A percentile compares a stretch with the other conserved stretches of the same genome.
These are phyloP conservation scores for Candida montana DNA, from an alignment of 805 yeast species.

Conservation along the genomic window DNA sequence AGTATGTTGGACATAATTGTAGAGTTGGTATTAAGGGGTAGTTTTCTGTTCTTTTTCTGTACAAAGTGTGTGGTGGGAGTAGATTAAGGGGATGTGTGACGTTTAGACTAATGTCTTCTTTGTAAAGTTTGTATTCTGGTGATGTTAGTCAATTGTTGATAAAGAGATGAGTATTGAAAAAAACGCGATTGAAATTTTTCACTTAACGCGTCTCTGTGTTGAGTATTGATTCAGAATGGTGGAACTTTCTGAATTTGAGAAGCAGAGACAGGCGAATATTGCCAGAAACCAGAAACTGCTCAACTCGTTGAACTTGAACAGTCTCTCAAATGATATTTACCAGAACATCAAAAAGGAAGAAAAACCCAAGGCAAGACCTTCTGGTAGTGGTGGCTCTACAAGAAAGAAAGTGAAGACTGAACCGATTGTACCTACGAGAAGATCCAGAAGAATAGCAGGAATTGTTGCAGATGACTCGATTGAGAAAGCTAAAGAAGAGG, in stretches of 20 bases:
- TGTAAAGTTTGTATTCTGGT: too few species aligned
- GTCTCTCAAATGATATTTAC: slow-evolving; percentile 48
- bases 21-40: too few species aligned
- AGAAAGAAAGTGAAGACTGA: slow-evolving; percentile 21
- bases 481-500: slow-evolving; percentile 20
- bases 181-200: background rate
- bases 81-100: too few species aligned
- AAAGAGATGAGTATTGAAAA: too few species aligned
- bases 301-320: slow-evolving; percentile 61
- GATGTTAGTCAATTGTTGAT: too few species aligned
- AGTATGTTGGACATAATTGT: slow-evolving; percentile 23
- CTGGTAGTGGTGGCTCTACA: too few species aligned
- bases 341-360: slow-evolving; percentile 38
- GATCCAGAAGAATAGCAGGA: slow-evolving; percentile 79
- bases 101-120: too few species aligned
- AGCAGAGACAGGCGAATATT: slow-evolving; percentile 69
- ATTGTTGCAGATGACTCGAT: slow-evolving; percentile 49
- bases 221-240: background rate
- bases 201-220: background rate
- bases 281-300: slow-evolving; percentile 76
- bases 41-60: too few species aligned
- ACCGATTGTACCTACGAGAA: slow-evolving; percentile 52
- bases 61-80: too few species aligned
- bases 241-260: slow-evolving; percentile 58
- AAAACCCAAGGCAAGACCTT: too few species aligned